phyloP scores from a whole-genome alignment of 177 flowering plant species.

The Vitis hybrid region DNA sequence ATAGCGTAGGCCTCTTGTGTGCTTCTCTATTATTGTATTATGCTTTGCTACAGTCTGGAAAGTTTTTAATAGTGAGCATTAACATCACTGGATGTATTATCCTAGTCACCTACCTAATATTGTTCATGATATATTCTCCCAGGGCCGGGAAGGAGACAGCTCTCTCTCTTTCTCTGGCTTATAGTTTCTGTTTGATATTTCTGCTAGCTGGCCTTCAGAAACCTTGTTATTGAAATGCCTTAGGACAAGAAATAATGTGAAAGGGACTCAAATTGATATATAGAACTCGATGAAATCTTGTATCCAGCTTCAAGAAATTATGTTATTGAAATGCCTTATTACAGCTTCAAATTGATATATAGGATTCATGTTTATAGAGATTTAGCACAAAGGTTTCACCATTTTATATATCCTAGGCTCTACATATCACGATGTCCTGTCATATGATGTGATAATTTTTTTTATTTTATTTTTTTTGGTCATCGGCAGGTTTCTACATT shows the following conservation, averaged over 20 bases:
- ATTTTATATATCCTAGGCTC: neutral
- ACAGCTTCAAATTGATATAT: no score
- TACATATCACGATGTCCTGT: neutral
- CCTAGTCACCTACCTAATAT: slow-evolving; percentile 22
- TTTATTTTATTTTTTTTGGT: no score
- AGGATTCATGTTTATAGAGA: no score
- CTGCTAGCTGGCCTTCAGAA: no score
- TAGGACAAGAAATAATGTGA: no score
- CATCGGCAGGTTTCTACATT: slow-evolving; percentile 25
- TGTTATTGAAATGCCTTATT: no score
- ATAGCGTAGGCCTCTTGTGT: slow-evolving; percentile 29
- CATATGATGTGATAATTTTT: neutral
- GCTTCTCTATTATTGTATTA: slow-evolving; percentile 40
- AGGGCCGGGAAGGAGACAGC: slow-evolving; percentile 25
- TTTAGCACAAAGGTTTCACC: no score
- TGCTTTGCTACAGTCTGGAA: slow-evolving; percentile 30
- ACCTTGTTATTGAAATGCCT: no score
- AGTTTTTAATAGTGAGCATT: slow-evolving; percentile 32
- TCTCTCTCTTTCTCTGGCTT: neutral
- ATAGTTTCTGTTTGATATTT: no score
- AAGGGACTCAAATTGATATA: no score
- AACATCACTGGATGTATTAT: slow-evolving; percentile 35
- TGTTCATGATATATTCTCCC: slow-evolving; percentile 34
- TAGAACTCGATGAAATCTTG: no score
- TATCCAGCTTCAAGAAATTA: no score